Evolutionary conservation across 169 alveolate genomes (phyloP).

Genomic region (Eimeria maxima): DNA sequence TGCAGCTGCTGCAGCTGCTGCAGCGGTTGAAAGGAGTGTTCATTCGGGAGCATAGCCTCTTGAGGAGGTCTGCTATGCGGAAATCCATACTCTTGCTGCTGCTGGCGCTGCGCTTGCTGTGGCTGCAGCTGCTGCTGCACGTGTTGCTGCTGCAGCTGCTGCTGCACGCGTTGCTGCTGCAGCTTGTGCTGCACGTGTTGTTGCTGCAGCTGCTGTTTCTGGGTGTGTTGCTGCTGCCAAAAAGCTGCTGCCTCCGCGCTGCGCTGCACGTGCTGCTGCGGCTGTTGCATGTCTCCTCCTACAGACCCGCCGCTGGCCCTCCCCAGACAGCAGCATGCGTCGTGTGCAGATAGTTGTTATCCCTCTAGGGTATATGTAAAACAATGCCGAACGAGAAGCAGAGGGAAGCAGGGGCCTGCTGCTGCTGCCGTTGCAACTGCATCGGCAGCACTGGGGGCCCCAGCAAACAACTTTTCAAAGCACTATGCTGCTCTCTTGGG

Average conservation of each 20-base stretch:
- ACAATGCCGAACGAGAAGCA: background rate
- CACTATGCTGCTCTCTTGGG: background rate
- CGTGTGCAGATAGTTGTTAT: background rate
- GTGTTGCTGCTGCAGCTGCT: background rate
- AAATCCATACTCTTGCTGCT: conserved; percentile 51
- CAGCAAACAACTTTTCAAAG: too few relatives aligned
- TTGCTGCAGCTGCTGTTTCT: conserved; percentile 16
- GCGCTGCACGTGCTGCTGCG: conserved; percentile 37
- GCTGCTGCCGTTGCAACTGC: background rate
- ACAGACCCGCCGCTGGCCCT: conserved; percentile 26
- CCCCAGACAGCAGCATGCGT: conserved; percentile 30
- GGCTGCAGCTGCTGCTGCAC: conserved; percentile 38
- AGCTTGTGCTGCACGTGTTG: background rate
- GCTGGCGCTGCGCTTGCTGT: conserved; percentile 24
- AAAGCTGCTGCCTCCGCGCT: background rate
- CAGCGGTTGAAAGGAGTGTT: background rate
- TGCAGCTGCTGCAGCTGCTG: conserved; percentile 49
- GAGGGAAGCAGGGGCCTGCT: background rate
- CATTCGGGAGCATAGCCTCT: conserved; percentile 13
- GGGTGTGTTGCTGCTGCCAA: background rate
- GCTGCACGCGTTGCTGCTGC: too few relatives aligned
- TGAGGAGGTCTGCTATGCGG: background rate
- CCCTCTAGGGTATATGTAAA: background rate
- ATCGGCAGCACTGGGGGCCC: background rate
- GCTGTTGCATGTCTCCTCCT: conserved; percentile 31